Evolutionary conservation across 805 yeast species (phyloP), one percentile per base, ranked within the genome.

Genomic region (Wickerhamiella qilinensis): DNA sequence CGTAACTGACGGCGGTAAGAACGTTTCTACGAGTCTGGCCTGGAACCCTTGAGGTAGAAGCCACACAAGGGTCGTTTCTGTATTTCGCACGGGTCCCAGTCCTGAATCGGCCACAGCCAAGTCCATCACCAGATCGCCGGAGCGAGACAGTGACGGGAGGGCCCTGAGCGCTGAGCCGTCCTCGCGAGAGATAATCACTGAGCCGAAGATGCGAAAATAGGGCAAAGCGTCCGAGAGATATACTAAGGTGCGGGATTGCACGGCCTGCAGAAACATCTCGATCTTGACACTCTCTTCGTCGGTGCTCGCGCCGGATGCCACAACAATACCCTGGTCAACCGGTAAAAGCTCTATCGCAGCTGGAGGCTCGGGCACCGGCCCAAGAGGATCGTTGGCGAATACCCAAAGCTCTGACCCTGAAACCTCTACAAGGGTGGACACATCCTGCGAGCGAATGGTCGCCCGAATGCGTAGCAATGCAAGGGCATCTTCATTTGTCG

Each of bases 391-490:
- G 2, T n/a, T 31, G 3, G 39, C 36, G 29, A 47, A 50, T 2
- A 43, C 42, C 53, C 53, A 50, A n/a, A 50, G 40, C 21, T 47
- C 52, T 15, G 38, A 33, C 8, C 52, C 49, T 3, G 43, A 24
- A 1, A 33, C 31, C 9, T 44, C 25, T 9, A 41, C 38, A n/a
- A 50, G 29, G 6, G 30, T 19, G 4, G n/a, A 5, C 4, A 28
- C 35, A 22, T 38, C 36, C 15, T 40, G 43, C 17, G 37, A 30
- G 22, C 50, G 50, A 30, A 49, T 36, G 17, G 44, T 44, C n/a
- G 44, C 46, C 32, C 48, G 51, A 15, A 44, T 46, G 24, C 36
- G 33, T 15, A 21, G 28, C 17, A 38, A 15, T 11, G 30, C 19
- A 6, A 30, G 5, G 14, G 33, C 17, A 8, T 29, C 8, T n/a